phyloP scores from a whole-genome alignment of 495 filamentous ascomycete species.

The Aspergillus coremiiformis region DNA sequence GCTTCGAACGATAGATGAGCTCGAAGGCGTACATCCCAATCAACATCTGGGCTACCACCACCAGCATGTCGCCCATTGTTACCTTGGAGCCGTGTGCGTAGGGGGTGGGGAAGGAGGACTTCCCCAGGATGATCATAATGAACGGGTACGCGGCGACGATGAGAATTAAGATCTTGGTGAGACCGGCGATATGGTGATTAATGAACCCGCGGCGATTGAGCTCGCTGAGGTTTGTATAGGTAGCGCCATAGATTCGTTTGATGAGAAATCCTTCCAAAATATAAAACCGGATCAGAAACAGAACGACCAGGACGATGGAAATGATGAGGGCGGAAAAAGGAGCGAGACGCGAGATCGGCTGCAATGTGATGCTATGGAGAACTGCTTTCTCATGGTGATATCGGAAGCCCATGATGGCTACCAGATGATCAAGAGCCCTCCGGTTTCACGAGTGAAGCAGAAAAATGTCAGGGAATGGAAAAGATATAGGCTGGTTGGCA shows the following conservation, averaged over 20 bases:
- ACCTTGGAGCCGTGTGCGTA: constrained; percentile 24
- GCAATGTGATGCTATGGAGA: constrained; percentile 1
- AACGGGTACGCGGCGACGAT: constrained; percentile 41
- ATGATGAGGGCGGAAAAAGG: constrained; percentile 41
- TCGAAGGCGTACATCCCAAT: constrained; percentile 46
- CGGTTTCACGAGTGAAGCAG: not conserved
- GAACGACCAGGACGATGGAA: constrained; percentile 33
- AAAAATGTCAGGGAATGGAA: not conserved
- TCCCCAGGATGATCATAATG: constrained; percentile 30
- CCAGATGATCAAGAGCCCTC: not conserved
- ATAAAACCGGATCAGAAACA: constrained; percentile 39
- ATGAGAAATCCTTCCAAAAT: constrained; percentile 39
- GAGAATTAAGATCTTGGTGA: constrained; percentile 38
- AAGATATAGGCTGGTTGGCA: not conserved
- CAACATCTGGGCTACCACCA: constrained; percentile 38
- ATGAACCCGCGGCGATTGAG: constrained; percentile 38
- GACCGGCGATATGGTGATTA: constrained; percentile 44
- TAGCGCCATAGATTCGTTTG: constrained; percentile 26
- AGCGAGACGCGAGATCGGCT: constrained; percentile 32
- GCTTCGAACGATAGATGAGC: constrained; percentile 35
- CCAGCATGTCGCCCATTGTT: constrained; percentile 36
- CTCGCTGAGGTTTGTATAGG: constrained; percentile 31
- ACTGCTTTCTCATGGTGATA: not conserved
- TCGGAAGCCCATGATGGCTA: not conserved
- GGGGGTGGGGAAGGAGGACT: constrained; percentile 25